Evolutionary conservation across 352 stramenopile genomes (phyloP).

Genomic region (Hyaloperonospora arabidopsidis): DNA sequence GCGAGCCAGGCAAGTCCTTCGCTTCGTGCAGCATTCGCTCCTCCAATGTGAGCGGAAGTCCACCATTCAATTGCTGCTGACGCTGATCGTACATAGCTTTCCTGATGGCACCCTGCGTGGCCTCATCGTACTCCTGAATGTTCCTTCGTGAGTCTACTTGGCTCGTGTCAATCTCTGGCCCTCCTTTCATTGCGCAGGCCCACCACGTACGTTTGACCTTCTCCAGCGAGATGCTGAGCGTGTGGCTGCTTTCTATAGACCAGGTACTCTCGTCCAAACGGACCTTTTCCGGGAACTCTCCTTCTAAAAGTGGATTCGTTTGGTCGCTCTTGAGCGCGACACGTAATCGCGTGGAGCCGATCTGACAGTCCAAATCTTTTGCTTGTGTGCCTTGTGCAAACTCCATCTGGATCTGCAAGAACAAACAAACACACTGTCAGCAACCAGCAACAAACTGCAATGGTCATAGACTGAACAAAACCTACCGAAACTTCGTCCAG

Average conservation of each 20-base stretch:
- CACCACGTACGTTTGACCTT: slow-evolving; percentile 99
- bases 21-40: slow-evolving; percentile 91
- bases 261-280: slow-evolving; percentile 96
- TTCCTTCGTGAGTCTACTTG: slow-evolving; percentile 95
- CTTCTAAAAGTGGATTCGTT: slow-evolving; percentile 51
- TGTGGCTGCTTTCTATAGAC: slow-evolving; percentile 84
- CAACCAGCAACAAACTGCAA: not conserved
- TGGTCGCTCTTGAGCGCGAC: slow-evolving; percentile 60
- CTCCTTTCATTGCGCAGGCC: slow-evolving; percentile 86
- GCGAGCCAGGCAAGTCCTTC: slow-evolving; percentile 52
- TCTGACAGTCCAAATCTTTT: slow-evolving; percentile 87
- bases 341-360: slow-evolving; percentile 81
- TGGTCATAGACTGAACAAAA: not conserved
- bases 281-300: slow-evolving; percentile 88
- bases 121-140: slow-evolving; percentile 94
- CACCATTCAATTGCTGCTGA: slow-evolving; percentile 86
- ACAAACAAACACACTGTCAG: not conserved
- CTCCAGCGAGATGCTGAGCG: slow-evolving; percentile 86
- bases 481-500: slow-evolving; percentile 90
- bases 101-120: slow-evolving; percentile 96
- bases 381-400: slow-evolving; percentile 85
- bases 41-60: slow-evolving; percentile 88
- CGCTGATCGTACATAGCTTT: slow-evolving; percentile 96
- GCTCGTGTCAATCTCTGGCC: slow-evolving; percentile 95
- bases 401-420: slow-evolving; percentile 69